These are phyloP conservation scores for Gamsiella multidivaricata DNA, from an alignment of 192 early-diverging fungal genomes.

Conservation along the genomic window DNA sequence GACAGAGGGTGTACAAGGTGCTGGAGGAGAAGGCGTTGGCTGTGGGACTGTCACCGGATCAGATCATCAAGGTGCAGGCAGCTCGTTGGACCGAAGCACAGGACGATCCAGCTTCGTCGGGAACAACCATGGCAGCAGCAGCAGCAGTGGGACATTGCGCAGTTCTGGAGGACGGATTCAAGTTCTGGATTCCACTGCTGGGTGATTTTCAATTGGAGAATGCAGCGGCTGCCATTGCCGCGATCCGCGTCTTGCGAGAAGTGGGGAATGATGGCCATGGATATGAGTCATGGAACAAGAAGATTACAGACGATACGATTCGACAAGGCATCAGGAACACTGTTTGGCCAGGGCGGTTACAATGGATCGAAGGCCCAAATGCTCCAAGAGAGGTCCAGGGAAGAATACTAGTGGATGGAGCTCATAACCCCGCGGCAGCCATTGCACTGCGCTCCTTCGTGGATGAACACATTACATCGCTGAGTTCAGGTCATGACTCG, in stretches of 20 bases:
- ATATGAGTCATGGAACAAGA: conserved; percentile 43
- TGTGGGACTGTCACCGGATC: conserved; percentile 11
- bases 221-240: conserved; percentile 75
- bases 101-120: background rate
- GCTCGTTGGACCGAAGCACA: conserved; percentile 32
- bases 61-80: conserved; percentile 26
- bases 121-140: background rate
- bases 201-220: conserved; percentile 88
- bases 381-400: conserved; percentile 35
- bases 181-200: conserved; percentile 68
- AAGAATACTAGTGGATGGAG: conserved; percentile 87
- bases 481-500: background rate
- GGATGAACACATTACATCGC: conserved; percentile 43
- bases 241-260: conserved; percentile 62
- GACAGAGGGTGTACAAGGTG: conserved; percentile 51
- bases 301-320: conserved; percentile 64
- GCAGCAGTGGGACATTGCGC: conserved; percentile 23
- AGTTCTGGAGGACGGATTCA: conserved; percentile 16
- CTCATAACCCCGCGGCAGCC: conserved; percentile 87
- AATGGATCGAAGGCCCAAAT: conserved; percentile 62
- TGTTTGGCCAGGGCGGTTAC: conserved; percentile 87
- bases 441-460: conserved; percentile 74
- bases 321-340: conserved; percentile 72
- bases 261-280: conserved; percentile 14
- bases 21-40: conserved; percentile 29